Base-by-base conservation (phyloP, 2,329 filamentous ascomycete genomes). In the Botrytis sinoallii region DNA sequence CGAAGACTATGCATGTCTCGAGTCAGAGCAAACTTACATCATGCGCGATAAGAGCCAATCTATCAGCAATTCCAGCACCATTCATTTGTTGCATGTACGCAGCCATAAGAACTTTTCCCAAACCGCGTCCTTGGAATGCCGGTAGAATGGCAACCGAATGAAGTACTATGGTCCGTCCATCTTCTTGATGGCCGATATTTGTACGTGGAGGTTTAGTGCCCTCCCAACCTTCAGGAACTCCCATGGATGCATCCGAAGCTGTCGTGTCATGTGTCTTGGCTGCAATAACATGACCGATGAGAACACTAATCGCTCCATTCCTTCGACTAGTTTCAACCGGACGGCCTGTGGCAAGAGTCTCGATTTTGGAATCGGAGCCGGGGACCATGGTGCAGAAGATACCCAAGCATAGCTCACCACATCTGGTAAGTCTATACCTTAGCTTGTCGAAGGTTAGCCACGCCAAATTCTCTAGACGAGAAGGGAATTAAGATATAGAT, bases 111-210 rank as follows among this genome's bases (percentile, higher is more conserved):
- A 91, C 89, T 76, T 88, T 90, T 25, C 93, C 95, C 4, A 97
- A 85, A 1, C 93, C 92, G 73, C 90, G 89, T 48, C 89, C 86
- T 77, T 96, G 93, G 73, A 94, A 89, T 74, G 90, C 88, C 0
- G 93, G 93, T 72, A 92, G 86, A 9, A 97, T 91, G 29, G 92
- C 93, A 8, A 98, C 86, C 0, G 93, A 95, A 83, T 98, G 95
- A 68, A 97, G 84, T 72, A 90, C 93, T 72, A 97, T 87, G 0
- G 93, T 97, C 61, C 89, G 84, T 57, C 94, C 94, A 25, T 85
- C 84, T 74, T 93, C 89, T 78, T 92, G 88, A 82, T 97, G 93
- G 46, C 93, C 93, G 16, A 89, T 79, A 2, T 82, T 80, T 52
- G 86, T 84, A 65, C 83, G 81, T 70, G 84, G 82, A 70, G 80